These are phyloP conservation scores for Clavariopsis aquatica DNA, from an alignment of 495 filamentous ascomycete genomes.

Conservation along the genomic window DNA sequence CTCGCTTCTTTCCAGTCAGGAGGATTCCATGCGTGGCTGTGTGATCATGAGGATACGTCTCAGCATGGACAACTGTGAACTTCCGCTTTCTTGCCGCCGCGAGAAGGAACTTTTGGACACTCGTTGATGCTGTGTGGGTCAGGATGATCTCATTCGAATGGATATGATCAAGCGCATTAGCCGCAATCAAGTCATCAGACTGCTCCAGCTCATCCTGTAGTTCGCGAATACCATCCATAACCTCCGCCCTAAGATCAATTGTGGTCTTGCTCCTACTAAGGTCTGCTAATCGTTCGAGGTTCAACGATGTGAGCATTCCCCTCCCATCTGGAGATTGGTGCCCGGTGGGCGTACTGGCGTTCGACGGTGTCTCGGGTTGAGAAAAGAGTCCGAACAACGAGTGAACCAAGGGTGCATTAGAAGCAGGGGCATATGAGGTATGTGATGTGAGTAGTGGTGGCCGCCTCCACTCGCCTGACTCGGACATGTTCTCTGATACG, in stretches of 20 bases:
- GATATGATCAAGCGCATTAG: slow-evolving; percentile 83
- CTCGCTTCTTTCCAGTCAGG: slow-evolving; percentile 51
- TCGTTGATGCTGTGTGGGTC: slow-evolving; percentile 75
- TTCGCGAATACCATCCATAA: slow-evolving; percentile 83
- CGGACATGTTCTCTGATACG: slow-evolving; percentile 27
- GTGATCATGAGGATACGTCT: slow-evolving; percentile 69
- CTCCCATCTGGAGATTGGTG: slow-evolving; percentile 39
- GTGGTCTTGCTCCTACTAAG: slow-evolving; percentile 26
- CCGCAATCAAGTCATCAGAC: slow-evolving; percentile 85
- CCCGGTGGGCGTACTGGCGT: slow-evolving; percentile 44
- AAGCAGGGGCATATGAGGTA: slow-evolving; percentile 55
- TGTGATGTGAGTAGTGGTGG: slow-evolving; percentile 57
- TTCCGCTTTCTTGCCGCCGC: slow-evolving; percentile 81
- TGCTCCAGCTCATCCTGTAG: slow-evolving; percentile 88
- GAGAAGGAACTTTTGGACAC: slow-evolving; percentile 81
- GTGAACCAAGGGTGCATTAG: slow-evolving; percentile 48
- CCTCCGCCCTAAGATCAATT: slow-evolving; percentile 77
- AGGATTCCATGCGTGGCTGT: slow-evolving; percentile 60
- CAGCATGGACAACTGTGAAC: slow-evolving; percentile 82
- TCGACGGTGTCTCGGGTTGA: slow-evolving; percentile 49
- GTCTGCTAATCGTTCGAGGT: slow-evolving; percentile 39
- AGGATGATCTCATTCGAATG: slow-evolving; percentile 87
- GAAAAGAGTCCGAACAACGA: slow-evolving; percentile 88
- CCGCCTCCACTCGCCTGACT: slow-evolving; percentile 44
- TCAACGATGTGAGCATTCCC: slow-evolving; percentile 37